Percentiles rank a stretch among this genome's conserved stretches.
Conservation (phyloP, 2,329 filamentous ascomycete species). For the Verticillium longisporum region DNA sequence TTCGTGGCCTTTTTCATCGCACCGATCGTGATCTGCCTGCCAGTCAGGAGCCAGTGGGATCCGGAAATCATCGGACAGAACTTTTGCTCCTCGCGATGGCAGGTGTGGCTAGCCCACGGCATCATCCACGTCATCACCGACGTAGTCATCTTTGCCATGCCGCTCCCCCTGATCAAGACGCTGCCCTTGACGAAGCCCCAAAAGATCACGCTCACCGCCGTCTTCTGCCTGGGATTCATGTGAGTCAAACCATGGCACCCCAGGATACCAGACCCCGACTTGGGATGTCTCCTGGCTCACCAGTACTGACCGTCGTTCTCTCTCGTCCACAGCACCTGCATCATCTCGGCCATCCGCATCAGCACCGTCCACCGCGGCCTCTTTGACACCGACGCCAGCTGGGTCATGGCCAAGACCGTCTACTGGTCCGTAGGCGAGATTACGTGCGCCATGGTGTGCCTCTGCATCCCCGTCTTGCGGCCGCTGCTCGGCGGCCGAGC, state of each 20-base stretch:
- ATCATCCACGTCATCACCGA: conserved; percentile 10
- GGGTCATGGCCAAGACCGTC: conserved; percentile 21
- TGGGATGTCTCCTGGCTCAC: too few species aligned
- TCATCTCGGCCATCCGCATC: conserved; percentile 18
- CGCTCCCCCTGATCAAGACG: conserved; percentile 5
- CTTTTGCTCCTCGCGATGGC: conserved; percentile 4
- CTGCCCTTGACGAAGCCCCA: conserved; percentile 5
- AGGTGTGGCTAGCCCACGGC: conserved; percentile 4
- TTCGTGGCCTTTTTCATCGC: conserved; percentile 6
- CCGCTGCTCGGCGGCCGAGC: conserved; percentile 15
- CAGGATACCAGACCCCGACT: too few species aligned
- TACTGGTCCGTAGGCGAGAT: conserved; percentile 32
- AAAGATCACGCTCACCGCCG: conserved; percentile 6
- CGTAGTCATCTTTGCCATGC: conserved; percentile 11
- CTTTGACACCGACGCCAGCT: conserved; percentile 21
- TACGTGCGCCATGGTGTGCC: conserved; percentile 29
- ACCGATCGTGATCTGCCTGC: neutral
- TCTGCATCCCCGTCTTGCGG: conserved; percentile 30
- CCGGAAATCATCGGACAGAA: neutral
- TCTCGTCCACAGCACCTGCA: neutral
- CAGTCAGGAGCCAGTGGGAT: neutral
- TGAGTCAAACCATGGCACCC: neutral
- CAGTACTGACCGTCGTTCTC: neutral
- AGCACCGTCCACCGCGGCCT: conserved; percentile 19
- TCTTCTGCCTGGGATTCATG: conserved; percentile 11